Evolutionary conservation across 495 filamentous ascomycete genomes (phyloP), one percentile per base, ranked within the genome.

Genomic region (Lasiosphaeriaceae sp.): DNA sequence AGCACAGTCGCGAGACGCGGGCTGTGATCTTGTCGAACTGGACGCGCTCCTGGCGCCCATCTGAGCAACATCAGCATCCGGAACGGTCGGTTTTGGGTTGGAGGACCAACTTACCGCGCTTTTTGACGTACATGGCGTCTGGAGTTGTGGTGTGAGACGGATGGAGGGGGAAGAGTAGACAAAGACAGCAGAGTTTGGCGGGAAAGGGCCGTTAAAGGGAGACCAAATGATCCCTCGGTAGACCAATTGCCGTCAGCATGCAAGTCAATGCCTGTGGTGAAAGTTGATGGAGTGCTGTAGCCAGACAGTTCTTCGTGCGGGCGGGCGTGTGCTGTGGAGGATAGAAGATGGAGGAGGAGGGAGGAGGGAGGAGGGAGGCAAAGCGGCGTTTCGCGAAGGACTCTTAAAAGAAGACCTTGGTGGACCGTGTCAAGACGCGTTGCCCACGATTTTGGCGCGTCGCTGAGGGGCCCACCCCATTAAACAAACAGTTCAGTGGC

Each of bases 1-100:
- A 98, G 81, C 94, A 98, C 52, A 98, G 83, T 52, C 94, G 83
- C 24, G 94, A 98, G 44, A 98, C 94, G 74, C 94, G 91, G 60
- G 94, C 94, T 58, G 94, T 97, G 82, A 98, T 98, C 78, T 98
- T 98, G 80, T 98, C 94, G 80, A 98, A 98, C 73, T 98, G 94
- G 55, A 98, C 94, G 73, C 94, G 94, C 84, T 98, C 94, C 80
- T 97, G 96, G 80, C 94, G 93, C 76, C 94, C 94, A 81, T 98
- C 93, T 97, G 50, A 5, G 26, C 2, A 43, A 14, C 23, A 22
- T 56, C 48, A 67, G 77, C 39, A 75, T 63, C 29, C 12, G 1
- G 14, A 17, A 31, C 11, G 1, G 20, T 11, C 20, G 14, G 16
- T 7, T 2, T 22, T 41, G 12, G 7, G 14, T 22, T 14, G 41